Evolutionary conservation across 1,284 basidiomycete species (phyloP), one percentile per base, ranked within the genome.

Genomic region (Pseudozyma tsukubaensis): DNA sequence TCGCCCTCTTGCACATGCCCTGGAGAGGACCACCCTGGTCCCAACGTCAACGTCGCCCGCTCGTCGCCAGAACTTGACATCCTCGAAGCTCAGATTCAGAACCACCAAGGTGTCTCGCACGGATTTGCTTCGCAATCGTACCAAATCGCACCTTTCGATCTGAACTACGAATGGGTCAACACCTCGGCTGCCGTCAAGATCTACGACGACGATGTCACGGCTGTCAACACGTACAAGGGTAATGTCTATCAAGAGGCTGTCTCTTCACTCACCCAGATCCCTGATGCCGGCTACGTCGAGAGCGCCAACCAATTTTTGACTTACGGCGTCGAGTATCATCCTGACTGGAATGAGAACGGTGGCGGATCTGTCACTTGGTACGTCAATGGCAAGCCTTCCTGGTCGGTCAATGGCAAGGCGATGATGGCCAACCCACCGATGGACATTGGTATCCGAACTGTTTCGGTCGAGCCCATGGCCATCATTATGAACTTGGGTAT

Each of bases 71-170:
- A 85, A 59, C 54, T 85, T 29, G 84, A 85, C 52, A 79, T 85
- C 19, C 70, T 83, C 51, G 83, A 85, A 61, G 79, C 82, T 8
- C 88, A 90, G 74, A 87, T 86, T 88, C 86, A 90, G 89, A 82
- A 50, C 16, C 71, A 67, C 35, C 45, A 56, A 8, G 83, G 81
- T 24, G 68, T 47, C 51, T 58, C 59, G 45, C 76, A 65, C 50
- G 72, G 75, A 6, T 75, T 60, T 13, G 82, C 79, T 3, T 85
- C 81, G 59, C 73, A 80, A 71, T 83, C 83, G 3, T 76, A 79
- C 58, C 84, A 85, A 59, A 66, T 80, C 16, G 84, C 84, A 2
- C 84, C 84, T 4, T 85, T 83, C 48, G 82, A 83, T 50, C 45
- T 68, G 14, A 56, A 52, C 43, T 82, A 82, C 67, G 67, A 77